Conservation (phyloP, 2,329 filamentous ascomycete genomes). For the Aureobasidium sp. region DNA sequence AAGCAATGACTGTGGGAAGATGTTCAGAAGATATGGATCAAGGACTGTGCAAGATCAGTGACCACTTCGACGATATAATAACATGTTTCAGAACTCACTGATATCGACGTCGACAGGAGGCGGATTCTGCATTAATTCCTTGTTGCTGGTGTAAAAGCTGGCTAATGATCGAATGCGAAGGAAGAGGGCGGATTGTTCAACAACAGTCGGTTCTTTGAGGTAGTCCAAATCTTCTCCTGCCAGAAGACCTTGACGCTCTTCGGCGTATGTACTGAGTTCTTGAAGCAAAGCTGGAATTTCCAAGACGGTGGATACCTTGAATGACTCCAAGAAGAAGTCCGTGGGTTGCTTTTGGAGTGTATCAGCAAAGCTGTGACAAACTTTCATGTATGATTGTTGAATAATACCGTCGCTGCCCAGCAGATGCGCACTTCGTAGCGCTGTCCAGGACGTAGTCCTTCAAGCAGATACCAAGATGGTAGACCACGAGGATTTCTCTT, state of each 20-base stretch:
- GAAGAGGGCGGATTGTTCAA: constrained; percentile 45
- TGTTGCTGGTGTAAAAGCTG: constrained; percentile 75
- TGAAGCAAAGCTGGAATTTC: constrained; percentile 27
- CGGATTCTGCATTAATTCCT: constrained; percentile 65
- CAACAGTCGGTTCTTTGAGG: not conserved
- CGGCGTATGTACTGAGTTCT: constrained; percentile 25
- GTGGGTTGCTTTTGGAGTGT: constrained; percentile 69
- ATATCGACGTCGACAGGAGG: constrained; percentile 70
- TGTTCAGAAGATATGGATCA: constrained; percentile 74
- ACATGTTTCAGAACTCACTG: constrained; percentile 33
- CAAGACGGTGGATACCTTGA: constrained; percentile 55
- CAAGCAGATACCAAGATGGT: constrained; percentile 73
- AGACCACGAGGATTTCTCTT: constrained; percentile 47
- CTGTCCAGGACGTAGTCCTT: constrained; percentile 59
- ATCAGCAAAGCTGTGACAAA: constrained; percentile 4
- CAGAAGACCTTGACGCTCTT: constrained; percentile 18
- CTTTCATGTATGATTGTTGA: not conserved
- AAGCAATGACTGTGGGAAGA: constrained; percentile 70
- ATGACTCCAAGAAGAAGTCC: constrained; percentile 62
- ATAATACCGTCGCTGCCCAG: constrained; percentile 82
- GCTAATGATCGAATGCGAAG: constrained; percentile 70
- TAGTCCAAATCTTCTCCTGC: not conserved
- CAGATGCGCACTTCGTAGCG: constrained; percentile 89
- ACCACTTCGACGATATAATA: not conserved
- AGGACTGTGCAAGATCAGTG: constrained; percentile 51